Conservation (phyloP, 768 basidiomycete genomes). For the Leccinum uliginosum region DNA sequence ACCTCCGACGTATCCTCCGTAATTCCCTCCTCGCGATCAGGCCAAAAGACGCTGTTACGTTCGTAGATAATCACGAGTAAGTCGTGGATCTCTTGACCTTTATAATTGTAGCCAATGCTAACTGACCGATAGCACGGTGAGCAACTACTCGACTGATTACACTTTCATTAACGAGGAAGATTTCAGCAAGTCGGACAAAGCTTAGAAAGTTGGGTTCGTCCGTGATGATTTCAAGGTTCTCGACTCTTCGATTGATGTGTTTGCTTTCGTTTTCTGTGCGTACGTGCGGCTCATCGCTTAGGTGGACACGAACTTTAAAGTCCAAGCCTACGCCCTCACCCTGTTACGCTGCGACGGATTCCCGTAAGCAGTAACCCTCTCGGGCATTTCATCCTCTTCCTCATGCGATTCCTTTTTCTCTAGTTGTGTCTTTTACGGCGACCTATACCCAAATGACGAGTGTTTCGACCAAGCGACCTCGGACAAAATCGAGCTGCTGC, state of each 20-base stretch:
- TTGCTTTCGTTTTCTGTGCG: background rate
- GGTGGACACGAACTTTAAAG: constrained; percentile 70
- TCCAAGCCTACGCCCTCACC: constrained; percentile 79
- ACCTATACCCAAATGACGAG: constrained; percentile 69
- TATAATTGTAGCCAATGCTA: background rate
- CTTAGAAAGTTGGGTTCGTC: constrained; percentile 76
- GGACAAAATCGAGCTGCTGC: constrained; percentile 47
- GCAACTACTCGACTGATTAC: constrained; percentile 26
- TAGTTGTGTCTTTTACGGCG: constrained; percentile 87
- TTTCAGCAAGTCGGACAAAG: constrained; percentile 64
- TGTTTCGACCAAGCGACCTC: constrained; percentile 56
- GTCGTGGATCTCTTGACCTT: constrained; percentile 20
- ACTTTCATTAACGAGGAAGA: background rate
- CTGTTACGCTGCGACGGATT: constrained; percentile 65
- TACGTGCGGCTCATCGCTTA: constrained; percentile 24
- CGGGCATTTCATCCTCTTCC: background rate
- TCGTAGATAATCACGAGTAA: constrained; percentile 89
- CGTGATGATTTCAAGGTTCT: background rate
- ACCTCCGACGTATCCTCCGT: constrained; percentile 71
- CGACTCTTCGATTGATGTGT: background rate
- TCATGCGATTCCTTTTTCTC: background rate
- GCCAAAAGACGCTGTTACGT: constrained; percentile 83
- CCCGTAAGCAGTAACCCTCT: constrained; percentile 49
- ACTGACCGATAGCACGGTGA: constrained; percentile 53
- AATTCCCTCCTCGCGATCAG: constrained; percentile 61